Evolutionary conservation across 139 green algal genomes (phyloP).

Genomic region (Klebsormidium nitens): DNA sequence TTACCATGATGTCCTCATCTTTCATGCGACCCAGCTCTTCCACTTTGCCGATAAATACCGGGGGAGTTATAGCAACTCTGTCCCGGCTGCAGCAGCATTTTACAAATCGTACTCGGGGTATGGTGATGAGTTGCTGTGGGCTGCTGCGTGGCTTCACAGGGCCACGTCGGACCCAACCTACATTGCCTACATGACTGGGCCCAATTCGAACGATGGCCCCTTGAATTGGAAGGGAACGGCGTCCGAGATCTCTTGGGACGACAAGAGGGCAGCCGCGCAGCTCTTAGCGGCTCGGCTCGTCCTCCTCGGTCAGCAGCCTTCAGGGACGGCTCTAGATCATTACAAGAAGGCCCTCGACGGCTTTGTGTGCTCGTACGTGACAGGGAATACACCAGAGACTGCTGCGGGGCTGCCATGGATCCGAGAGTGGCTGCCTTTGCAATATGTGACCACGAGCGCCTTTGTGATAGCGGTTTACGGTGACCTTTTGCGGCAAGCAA

Average conservation of each 20-base stretch:
- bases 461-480: neutral
- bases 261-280: neutral
- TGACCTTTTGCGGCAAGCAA: neutral
- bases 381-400: neutral
- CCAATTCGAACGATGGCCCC: neutral
- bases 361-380: slow-evolving; percentile 4
- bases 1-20: too few relatives aligned
- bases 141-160: slow-evolving; percentile 19
- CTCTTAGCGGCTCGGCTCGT: too few relatives aligned
- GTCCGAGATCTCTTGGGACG: neutral
- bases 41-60: slow-evolving; percentile 3
- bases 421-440: neutral
- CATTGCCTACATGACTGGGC: slow-evolving; percentile 5
- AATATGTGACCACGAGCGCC: neutral
- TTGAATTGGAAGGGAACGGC: neutral
- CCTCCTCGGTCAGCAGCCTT: too few relatives aligned
- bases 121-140: slow-evolving; percentile 36
- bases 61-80: neutral
- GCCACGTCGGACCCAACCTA: slow-evolving; percentile 17
- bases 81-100: neutral
- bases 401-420: neutral
- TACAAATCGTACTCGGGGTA: slow-evolving; percentile 1
- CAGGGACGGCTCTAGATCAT: too few relatives aligned
- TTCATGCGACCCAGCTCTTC: slow-evolving; percentile 11
- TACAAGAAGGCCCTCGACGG: too few relatives aligned